These are phyloP conservation scores for Termitomyces sp. DNA, from an alignment of 768 basidiomycete genomes.

Conservation along the genomic window DNA sequence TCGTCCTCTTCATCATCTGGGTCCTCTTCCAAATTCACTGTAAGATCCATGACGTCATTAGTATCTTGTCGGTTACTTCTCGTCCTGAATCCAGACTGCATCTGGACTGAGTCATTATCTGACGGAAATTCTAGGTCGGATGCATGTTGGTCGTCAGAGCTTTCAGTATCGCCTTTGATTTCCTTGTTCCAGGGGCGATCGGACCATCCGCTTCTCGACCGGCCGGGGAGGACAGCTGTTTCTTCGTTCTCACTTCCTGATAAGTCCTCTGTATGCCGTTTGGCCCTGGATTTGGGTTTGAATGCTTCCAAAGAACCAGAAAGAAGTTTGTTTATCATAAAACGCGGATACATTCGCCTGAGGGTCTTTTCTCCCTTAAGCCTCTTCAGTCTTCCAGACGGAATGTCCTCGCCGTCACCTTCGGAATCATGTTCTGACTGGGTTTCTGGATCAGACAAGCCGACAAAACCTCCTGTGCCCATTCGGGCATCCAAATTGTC, in stretches of 20 bases:
- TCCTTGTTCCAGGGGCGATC: slow-evolving; percentile 29
- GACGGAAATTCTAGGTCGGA: neutral
- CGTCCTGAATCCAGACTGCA: slow-evolving; percentile 1
- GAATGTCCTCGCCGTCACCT: neutral
- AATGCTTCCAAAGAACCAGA: slow-evolving; percentile 10
- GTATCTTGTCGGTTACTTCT: slow-evolving; percentile 6
- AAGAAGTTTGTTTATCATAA: slow-evolving; percentile 40
- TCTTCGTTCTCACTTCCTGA: slow-evolving; percentile 29
- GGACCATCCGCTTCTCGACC: slow-evolving; percentile 39
- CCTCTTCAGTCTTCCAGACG: neutral
- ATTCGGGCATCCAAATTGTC: neutral
- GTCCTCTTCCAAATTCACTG: slow-evolving; percentile 12
- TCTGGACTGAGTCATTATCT: neutral
- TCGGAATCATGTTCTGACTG: neutral
- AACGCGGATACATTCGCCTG: slow-evolving; percentile 49
- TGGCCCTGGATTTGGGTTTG: slow-evolving; percentile 9
- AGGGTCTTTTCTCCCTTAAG: slow-evolving; percentile 35
- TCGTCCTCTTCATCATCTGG: neutral
- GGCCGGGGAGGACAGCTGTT: slow-evolving; percentile 43
- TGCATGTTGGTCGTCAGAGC: slow-evolving; percentile 35
- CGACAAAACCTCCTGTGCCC: neutral
- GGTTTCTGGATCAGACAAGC: slow-evolving; percentile 1
- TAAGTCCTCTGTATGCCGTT: slow-evolving; percentile 10
- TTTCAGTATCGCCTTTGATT: slow-evolving; percentile 63
- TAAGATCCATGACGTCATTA: slow-evolving; percentile 19